Base-by-base conservation (phyloP, 2,329 filamentous ascomycete species). In the Fusarium sp. region DNA sequence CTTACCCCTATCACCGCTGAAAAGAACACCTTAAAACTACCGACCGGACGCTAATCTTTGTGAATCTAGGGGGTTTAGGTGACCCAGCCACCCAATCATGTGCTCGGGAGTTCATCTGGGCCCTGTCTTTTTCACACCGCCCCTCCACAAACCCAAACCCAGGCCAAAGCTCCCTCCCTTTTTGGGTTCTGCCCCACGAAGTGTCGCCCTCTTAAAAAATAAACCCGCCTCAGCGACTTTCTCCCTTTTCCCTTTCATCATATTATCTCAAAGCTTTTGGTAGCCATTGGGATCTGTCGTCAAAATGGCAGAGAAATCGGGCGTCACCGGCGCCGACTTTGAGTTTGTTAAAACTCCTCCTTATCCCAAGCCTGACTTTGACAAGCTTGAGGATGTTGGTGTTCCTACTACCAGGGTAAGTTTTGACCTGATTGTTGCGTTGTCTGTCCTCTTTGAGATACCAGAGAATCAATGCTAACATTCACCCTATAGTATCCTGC, bases 361-460 rank as follows among this genome's bases (percentile, higher is more conserved):
- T 55, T 77, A 79, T 75, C 75, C 69, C 28, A 78, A 79, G 66
- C 81, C 92, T 78, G 91, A 91, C 77, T 94, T 92, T 80, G 92
- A 92, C 66, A 81, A 81, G 78, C 88, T 89, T 76, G 90, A 94
- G 83, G 93, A 94, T 78, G 84, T 83, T 74, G 84, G 84, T 70
- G 83, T 85, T 71, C 79, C 80, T 66, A 81, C 80, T 61, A 86
- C 84, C 63, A 80, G 80, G 77, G 84, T 85, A 78, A 59, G 75
- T 68, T 44, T 53, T 67, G 17, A 28, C 45, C 28, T 73, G 28
- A 69, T 69, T 51, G 50, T 59, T 72, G 65, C 38, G 55, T 58
- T 73, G 72, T 75, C 35, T 75, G 72, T 75, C 72, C 65, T 75
- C 55, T 61, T 75, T 63, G 47, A 26, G 47, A 26, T 22, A 42